Conservation (phyloP, 345 rosid genomes). For the Citrus medica region DNA sequence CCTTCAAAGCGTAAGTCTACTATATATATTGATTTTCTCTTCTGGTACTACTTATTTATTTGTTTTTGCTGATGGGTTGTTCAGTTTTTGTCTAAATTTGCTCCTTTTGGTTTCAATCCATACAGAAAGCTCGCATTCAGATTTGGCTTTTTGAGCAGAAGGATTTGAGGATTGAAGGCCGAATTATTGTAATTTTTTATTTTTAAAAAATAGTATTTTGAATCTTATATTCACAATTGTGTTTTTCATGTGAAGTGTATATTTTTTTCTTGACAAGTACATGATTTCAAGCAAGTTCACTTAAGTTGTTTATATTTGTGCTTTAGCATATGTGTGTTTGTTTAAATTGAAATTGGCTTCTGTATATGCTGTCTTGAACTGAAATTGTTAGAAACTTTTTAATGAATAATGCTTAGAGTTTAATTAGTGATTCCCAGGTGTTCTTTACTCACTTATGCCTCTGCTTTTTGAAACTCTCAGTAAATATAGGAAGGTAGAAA, state of each 20-base stretch:
- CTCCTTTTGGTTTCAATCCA: neutral
- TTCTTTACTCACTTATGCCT: neutral
- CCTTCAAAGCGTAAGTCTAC: constrained; percentile 77
- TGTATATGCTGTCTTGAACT: neutral
- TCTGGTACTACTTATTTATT: neutral
- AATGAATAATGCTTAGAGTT: neutral
- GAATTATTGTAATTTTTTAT: constrained; percentile 49
- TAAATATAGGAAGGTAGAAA: neutral
- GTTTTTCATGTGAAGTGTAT: neutral
- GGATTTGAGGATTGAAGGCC: constrained; percentile 87
- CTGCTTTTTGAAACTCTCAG: neutral
- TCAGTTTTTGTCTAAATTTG: neutral
- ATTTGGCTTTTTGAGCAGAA: constrained; percentile 99
- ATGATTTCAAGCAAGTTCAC: neutral
- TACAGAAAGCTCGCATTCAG: constrained; percentile 93
- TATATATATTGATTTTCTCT: neutral
- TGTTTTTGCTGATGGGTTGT: neutral
- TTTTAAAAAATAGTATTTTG: neutral
- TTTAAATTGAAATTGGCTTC: neutral
- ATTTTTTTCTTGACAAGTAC: neutral
- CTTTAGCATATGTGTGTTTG: neutral
- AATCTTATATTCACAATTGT: neutral
- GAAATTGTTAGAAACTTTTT: neutral
- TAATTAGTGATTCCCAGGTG: neutral
- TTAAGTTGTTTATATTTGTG: neutral